These are phyloP conservation scores for Aureobasidium sp. DNA, from an alignment of 2,329 filamentous ascomycete genomes.

Conservation along the genomic window DNA sequence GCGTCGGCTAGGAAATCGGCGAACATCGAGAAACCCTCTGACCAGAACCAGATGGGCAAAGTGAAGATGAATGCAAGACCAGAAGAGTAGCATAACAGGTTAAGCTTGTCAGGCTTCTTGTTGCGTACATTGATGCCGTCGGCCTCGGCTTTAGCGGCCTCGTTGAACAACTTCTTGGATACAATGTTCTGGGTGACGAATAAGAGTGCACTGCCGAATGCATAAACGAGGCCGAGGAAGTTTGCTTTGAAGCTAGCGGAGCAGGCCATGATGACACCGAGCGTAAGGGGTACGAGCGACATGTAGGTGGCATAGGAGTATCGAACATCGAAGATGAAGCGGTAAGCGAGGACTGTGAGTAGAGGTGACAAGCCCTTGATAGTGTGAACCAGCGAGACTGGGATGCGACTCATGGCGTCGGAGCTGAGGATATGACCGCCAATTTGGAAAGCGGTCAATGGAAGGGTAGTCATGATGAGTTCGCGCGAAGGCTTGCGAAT, in stretches of 20 bases:
- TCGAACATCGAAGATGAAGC: conserved; percentile 77
- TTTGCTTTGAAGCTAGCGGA: conserved; percentile 73
- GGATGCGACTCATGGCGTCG: conserved; percentile 87
- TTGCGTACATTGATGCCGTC: conserved; percentile 57
- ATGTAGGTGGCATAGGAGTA: conserved; percentile 84
- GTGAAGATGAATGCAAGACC: conserved; percentile 86
- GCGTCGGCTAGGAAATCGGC: conserved; percentile 75
- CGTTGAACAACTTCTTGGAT: conserved; percentile 95
- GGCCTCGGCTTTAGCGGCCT: conserved; percentile 75
- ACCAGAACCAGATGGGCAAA: conserved; percentile 85
- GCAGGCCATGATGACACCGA: conserved; percentile 94
- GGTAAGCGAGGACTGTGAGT: conserved; percentile 91
- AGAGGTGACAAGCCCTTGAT: conserved; percentile 96
- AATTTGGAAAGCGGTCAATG: conserved; percentile 86
- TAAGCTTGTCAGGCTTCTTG: conserved; percentile 90
- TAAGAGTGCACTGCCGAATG: conserved; percentile 81
- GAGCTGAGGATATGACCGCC: conserved; percentile 90
- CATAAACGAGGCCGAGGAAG: conserved; percentile 81
- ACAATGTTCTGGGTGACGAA: conserved; percentile 99
- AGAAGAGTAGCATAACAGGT: conserved; percentile 94
- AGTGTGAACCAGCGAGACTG: conserved; percentile 93
- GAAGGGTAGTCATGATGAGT: conserved; percentile 80
- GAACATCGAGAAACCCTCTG: conserved; percentile 72
- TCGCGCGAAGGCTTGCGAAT: conserved; percentile 75
- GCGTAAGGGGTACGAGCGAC: conserved; percentile 67